Evolutionary conservation across 2,329 filamentous ascomycete genomes (phyloP), one percentile per base, ranked within the genome.

Genomic region (Scedosporium apiospermum): DNA sequence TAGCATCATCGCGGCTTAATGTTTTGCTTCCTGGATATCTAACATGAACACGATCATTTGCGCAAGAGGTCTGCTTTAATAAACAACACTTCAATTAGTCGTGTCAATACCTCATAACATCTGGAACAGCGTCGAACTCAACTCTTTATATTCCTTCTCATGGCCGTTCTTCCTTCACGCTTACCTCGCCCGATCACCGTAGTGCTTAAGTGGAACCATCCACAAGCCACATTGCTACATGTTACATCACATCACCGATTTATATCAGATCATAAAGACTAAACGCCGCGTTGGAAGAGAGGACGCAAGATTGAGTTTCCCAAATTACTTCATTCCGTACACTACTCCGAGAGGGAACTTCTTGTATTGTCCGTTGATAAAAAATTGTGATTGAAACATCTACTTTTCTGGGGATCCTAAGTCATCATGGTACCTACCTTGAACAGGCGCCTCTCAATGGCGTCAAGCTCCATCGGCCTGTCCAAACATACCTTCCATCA

Each of bases 391-490:
- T 9, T 3, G 34, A 38, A 4, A 12, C 10, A 38, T 38, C 34
- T 38, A 38, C 34, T 34, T 34, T 10, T 6, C 30, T 12, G 34
- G 10, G 34, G 34, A 38, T 2, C 10, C 16, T 18, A 51, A 7
- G 21, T 51, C 55, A 55, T n/a, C 7, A 64, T 64, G 63, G 16
- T 55, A 10, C 34, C 58, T 26, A 16, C 18, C 16, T 46, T 61
- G n/a, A 26, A 64, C 3, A 30, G 61, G n/a, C 80, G 81, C 4
- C 71, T 78, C 34, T 80, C 78, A 65, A 82, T 81, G 66, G 82
- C 82, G 46, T 79, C 78, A 62, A 82, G 80, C 71, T 84, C 80
- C 6, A 80, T 85, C 44, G 71, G 71, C 61, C 41, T 63, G 23
- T 41, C 61, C 6, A 55, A 44, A 14, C 63, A 64, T 64, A 83